Evolutionary conservation across 2,329 filamentous ascomycete species (phyloP).

Genomic region (Diaporthe australafricana): DNA sequence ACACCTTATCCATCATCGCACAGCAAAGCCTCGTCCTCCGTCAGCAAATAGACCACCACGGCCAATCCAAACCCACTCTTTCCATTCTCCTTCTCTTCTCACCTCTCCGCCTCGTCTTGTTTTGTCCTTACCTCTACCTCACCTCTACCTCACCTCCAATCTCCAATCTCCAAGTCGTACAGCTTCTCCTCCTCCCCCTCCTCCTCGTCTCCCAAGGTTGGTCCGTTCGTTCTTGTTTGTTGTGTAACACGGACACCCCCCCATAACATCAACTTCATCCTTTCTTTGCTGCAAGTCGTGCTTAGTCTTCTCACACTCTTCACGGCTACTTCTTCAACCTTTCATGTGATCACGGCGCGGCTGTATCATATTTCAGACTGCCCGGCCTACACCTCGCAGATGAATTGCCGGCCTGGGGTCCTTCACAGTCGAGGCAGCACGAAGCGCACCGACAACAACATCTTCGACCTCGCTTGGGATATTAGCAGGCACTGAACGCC

Average conservation of each 20-base stretch:
- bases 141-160: constrained; percentile 11
- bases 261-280: background rate
- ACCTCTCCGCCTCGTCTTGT: constrained; percentile 14
- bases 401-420: constrained; percentile 2
- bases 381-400: constrained; percentile 1
- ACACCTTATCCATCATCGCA: constrained; percentile 22
- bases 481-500: constrained; percentile 27
- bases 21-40: constrained; percentile 29
- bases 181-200: background rate
- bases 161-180: constrained; percentile 20
- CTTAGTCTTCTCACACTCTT: background rate
- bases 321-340: background rate
- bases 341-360: constrained; percentile 1
- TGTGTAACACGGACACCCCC: constrained; percentile 15
- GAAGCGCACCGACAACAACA: constrained; percentile 17
- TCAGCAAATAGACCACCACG: constrained; percentile 28
- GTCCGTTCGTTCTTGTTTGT: constrained; percentile 10
- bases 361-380: background rate
- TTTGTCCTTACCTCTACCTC: background rate
- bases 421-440: constrained; percentile 22
- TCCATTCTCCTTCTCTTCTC: constrained; percentile 16
- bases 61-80: constrained; percentile 28
- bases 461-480: background rate
- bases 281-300: background rate
- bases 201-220: background rate